A percentile compares a stretch with the other conserved stretches of the same genome.
phyloP scores from a whole-genome alignment of 2,329 filamentous ascomycete genomes.

The Hirsutella minnesotensis region DNA sequence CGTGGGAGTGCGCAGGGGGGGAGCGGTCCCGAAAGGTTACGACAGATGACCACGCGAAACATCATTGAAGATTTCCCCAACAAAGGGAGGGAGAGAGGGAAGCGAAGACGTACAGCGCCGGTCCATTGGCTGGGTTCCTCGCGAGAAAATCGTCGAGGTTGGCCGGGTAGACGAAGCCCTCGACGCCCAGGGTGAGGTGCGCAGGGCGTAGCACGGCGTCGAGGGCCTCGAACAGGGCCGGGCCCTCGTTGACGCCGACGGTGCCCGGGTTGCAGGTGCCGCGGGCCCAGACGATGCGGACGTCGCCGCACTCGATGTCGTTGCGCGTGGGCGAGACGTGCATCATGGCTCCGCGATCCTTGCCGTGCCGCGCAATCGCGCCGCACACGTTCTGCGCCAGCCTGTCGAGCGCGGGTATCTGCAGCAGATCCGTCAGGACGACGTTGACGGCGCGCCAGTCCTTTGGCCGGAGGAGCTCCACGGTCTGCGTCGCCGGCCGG shows the following conservation, averaged over 20 bases:
- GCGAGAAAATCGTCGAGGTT: conserved; percentile 14
- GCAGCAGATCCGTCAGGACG: background rate
- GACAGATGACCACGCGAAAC: too few relatives aligned
- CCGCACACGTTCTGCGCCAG: conserved; percentile 7
- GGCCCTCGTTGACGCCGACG: conserved; percentile 15
- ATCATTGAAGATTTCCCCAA: background rate
- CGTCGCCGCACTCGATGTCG: conserved; percentile 11
- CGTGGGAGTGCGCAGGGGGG: too few relatives aligned
- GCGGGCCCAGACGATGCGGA: conserved; percentile 16
- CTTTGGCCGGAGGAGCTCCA: too few relatives aligned
- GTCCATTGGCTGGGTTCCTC: conserved; percentile 9
- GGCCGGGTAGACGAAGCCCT: conserved; percentile 16
- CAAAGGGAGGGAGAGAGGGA: background rate
- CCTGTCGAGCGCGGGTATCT: background rate
- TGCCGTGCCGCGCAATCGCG: conserved; percentile 6
- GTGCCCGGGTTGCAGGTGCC: conserved; percentile 19
- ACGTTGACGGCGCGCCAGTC: background rate
- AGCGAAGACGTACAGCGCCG: conserved; percentile 11
- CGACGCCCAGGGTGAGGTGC: conserved; percentile 9
- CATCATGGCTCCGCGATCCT: conserved; percentile 5
- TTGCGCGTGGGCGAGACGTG: conserved; percentile 6
- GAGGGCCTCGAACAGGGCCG: conserved; percentile 14
- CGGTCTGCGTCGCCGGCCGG: too few relatives aligned
- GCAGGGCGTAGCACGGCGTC: conserved; percentile 2
- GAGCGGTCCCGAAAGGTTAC: too few relatives aligned